These are phyloP conservation scores for Zygnema circumcarinatum DNA, from an alignment of 139 green algal species.

Conservation along the genomic window DNA sequence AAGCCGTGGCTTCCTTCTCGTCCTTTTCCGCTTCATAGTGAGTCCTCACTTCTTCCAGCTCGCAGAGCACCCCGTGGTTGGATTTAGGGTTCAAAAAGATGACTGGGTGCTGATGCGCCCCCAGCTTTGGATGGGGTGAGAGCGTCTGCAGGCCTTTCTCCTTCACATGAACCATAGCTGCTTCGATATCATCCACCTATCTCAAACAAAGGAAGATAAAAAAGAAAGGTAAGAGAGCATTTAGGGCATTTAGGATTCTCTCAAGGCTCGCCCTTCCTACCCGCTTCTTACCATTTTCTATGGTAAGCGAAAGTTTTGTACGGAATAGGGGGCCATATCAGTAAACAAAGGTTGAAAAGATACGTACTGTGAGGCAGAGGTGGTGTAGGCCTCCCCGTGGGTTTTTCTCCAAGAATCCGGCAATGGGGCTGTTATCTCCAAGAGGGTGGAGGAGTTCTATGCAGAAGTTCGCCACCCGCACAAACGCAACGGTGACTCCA, in stretches of 20 bases:
- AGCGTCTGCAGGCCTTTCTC: slow-evolving; percentile 27
- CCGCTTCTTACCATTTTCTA: no score
- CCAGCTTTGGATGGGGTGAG: slow-evolving; percentile 65
- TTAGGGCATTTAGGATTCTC: no score
- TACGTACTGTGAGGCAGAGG: slow-evolving; percentile 71
- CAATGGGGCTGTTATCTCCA: slow-evolving; percentile 66
- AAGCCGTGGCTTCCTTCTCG: neutral
- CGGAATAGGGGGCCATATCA: neutral
- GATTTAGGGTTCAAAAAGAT: slow-evolving; percentile 74
- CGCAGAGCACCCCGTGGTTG: slow-evolving; percentile 68
- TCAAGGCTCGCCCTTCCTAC: no score
- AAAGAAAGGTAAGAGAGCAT: neutral
- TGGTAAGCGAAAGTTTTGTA: neutral
- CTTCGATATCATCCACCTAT: slow-evolving; percentile 31
- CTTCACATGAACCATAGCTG: slow-evolving; percentile 46
- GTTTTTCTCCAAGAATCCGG: slow-evolving; percentile 69
- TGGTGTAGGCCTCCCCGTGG: slow-evolving; percentile 71
- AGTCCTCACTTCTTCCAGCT: slow-evolving; percentile 71
- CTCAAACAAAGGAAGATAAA: neutral
- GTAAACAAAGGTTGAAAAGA: neutral
- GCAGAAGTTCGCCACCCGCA: slow-evolving; percentile 71
- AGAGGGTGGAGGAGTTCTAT: slow-evolving; percentile 75
- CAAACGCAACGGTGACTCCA: slow-evolving; percentile 74
- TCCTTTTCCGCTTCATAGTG: slow-evolving; percentile 9
- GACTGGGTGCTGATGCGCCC: slow-evolving; percentile 71